Base-by-base conservation (phyloP, 1,139 yeast genomes). In the Zygoascus hellenicus region DNA sequence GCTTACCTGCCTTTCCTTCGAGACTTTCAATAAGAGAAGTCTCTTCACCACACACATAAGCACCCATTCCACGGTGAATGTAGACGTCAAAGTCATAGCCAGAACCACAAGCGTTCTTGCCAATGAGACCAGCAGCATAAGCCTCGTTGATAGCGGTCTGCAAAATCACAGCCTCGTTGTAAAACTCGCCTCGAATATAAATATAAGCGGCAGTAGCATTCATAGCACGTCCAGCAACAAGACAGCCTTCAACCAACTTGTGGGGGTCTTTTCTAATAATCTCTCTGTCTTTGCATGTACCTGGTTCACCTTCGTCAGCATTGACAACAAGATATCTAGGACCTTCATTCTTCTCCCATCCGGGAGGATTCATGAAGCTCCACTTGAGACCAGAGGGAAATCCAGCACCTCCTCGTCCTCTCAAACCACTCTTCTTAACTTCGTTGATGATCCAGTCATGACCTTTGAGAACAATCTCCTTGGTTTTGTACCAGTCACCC, bases 231-330 rank as follows among this genome's bases (percentile, higher is more conserved):
- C 95, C 95, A 28, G 92, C 87, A 51, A 87, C 74, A 50, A 86
- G 71, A 70, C 95, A 86, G 17, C 95, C 95, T 68, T 86, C 95
- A 47, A 86, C 83, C 54, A 86, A 79, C 71, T 86, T 86, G 66
- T 86, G 95, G 43, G 95, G 95, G 63, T 86, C 95, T 67, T 86
- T 86, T 67, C 95, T 77, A 61, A 86, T 82, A 61, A 86, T 87
- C 67, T 86, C 95, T 64, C 95, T 76, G 67, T 86, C 95, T 70
- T 86, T 86, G 70, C 95, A 86, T 46, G 95, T 86, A 55, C 95
- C 95, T 15, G 95, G 95, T 67, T 86, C 95, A 60, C 95, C 95
- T 69, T 86, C 95, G 72, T 87, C 95, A 50, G 95, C 95, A 67
- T 86, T 86, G 60, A 86, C 88, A 45, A 86, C 94, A 55, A 86